A percentile compares a stretch with the other conserved stretches of the same genome.
phyloP scores from a whole-genome alignment of 768 basidiomycete genomes.

The Mycena filopes region DNA sequence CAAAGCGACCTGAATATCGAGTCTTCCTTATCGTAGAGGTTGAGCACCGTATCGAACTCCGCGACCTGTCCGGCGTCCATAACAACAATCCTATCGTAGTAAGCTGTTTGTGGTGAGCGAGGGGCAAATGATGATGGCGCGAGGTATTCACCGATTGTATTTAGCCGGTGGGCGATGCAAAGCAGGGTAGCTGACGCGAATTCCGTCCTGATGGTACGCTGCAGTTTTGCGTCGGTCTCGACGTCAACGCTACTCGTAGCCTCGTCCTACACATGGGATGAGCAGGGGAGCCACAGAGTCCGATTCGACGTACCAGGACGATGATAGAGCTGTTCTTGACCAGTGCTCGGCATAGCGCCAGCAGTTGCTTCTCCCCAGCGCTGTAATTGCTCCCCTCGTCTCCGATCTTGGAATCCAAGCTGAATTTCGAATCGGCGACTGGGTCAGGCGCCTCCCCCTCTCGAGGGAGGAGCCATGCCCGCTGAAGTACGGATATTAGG shows the following conservation, averaged over 20 bases:
- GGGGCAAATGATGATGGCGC: not conserved
- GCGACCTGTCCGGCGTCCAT: constrained; percentile 77
- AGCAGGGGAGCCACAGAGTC: not conserved
- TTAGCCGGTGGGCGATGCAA: constrained; percentile 68
- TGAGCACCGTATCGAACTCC: constrained; percentile 80
- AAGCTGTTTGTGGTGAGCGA: constrained; percentile 46
- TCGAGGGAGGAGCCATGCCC: constrained; percentile 68
- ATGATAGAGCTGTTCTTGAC: constrained; percentile 71
- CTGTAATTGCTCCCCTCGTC: constrained; percentile 76
- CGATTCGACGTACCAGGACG: constrained; percentile 53
- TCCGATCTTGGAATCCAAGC: constrained; percentile 66
- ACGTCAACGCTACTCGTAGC: constrained; percentile 71
- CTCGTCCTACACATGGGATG: constrained; percentile 58
- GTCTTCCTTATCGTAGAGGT: constrained; percentile 66
- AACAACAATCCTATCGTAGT: constrained; percentile 77
- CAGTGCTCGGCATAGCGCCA: constrained; percentile 70
- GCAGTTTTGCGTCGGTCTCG: constrained; percentile 70
- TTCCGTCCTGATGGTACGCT: constrained; percentile 71
- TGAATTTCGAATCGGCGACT: constrained; percentile 70
- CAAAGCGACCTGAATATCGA: constrained; percentile 81
- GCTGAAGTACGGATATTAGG: constrained; percentile 67
- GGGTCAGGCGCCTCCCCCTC: constrained; percentile 55
- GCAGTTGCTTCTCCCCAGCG: constrained; percentile 75
- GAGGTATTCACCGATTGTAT: constrained; percentile 61
- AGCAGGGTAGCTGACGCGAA: constrained; percentile 64